Base-by-base conservation (phyloP, 2,329 filamentous ascomycete genomes). In the Akanthomyces muscarius region DNA sequence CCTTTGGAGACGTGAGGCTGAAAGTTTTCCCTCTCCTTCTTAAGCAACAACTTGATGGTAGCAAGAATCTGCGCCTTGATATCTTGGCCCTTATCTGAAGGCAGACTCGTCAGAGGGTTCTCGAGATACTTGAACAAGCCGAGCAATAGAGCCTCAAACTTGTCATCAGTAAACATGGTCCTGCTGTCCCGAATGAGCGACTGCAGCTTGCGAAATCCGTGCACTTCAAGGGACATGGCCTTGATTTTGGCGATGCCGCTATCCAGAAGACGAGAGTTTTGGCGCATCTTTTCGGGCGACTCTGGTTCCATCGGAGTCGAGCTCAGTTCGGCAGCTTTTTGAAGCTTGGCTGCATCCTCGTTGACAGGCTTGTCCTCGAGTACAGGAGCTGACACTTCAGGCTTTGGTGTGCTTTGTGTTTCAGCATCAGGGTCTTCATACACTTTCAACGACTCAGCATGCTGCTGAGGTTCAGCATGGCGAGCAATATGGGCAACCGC, bases 201-300 rank as follows among this genome's bases (percentile, higher is more conserved):
- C 73, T 93, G 90, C 55, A 93, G 79, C 70, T 90, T 90, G 60
- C 90, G 85, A 80, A 93, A 92, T 63, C 90, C 90, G 71, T 92
- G 89, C 4, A 90, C 89, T 71, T 93, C 90, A n/a, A 94, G 83
- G 1, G 86, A 86, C 69, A 86, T 86, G 36, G 84, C 81, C 68
- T 86, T 86, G 68, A 93, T 88, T 66, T 90, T 89, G 58, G 86
- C 80, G 67, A 93, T 90, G 56, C 89, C 90, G 68, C 89, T 92
- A 38, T 88, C 85, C 5, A 94, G 81, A 28, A 93, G 78, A 51
- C 88, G 84, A 8, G 77, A 75, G 68, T 81, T 86, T 67, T 87
- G 85, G 54, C 81, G 82, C 5, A 76, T 70, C 69, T 84, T 86
- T 11, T 88, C 85, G 0, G 81, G 78, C 0, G 80, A 79, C 38